phyloP scores from a whole-genome alignment of 2,329 filamentous ascomycete species.

The Pseudogymnoascus sp. region DNA sequence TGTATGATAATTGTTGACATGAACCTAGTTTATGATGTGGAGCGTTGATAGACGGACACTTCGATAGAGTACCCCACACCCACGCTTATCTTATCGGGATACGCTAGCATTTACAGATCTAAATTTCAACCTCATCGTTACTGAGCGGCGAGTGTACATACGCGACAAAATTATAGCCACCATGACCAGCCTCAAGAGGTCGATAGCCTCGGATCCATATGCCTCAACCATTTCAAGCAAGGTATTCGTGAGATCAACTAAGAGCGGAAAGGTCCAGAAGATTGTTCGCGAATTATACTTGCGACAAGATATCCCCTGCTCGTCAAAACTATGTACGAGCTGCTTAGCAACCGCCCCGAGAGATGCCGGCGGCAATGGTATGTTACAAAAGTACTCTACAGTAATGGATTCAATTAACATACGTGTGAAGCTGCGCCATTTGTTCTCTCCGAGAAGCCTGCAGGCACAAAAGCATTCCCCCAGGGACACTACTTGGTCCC shows the following conservation, averaged over 20 bases:
- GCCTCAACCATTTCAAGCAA: conserved; percentile 84
- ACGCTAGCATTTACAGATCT: conserved; percentile 9
- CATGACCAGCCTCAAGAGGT: conserved; percentile 61
- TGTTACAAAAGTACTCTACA: not conserved
- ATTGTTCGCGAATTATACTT: conserved; percentile 96
- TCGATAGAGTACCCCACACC: conserved; percentile 1
- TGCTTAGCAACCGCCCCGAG: conserved; percentile 70
- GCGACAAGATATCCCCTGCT: conserved; percentile 94
- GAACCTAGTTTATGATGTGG: not conserved
- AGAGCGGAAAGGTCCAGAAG: conserved; percentile 96
- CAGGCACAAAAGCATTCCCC: conserved; percentile 72
- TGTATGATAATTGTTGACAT: not conserved
- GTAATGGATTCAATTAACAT: conserved; percentile 13
- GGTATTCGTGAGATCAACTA: conserved; percentile 88
- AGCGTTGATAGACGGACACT: not conserved
- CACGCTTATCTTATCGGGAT: conserved; percentile 6
- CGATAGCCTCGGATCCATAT: conserved; percentile 43
- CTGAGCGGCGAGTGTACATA: not conserved
- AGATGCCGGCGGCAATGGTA: conserved; percentile 72
- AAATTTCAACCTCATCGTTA: conserved; percentile 10
- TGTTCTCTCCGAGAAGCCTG: conserved; percentile 80
- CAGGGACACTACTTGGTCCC: conserved; percentile 90
- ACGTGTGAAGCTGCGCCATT: conserved; percentile 60
- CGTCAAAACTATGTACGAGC: conserved; percentile 73
- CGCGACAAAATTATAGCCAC: conserved; percentile 14